Conservation (phyloP, 768 basidiomycete species). For the Psilocybe cubensis region DNA sequence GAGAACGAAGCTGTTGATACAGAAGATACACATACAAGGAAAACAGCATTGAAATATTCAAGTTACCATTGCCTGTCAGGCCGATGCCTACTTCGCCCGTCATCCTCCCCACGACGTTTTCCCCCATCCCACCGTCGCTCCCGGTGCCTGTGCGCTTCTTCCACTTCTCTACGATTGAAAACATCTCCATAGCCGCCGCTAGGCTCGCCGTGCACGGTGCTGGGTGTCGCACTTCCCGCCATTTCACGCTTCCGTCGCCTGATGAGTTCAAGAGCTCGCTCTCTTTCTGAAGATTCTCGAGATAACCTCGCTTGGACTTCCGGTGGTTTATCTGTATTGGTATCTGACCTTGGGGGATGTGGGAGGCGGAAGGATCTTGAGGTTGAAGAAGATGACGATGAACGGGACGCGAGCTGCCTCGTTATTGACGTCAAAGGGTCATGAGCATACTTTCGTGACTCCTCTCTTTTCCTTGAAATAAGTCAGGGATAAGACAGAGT, state of each 20-base stretch:
- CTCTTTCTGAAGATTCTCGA: constrained; percentile 78
- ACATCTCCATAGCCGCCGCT: constrained; percentile 64
- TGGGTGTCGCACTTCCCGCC: constrained; percentile 70
- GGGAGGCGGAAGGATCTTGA: constrained; percentile 17
- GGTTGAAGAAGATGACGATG: constrained; percentile 28
- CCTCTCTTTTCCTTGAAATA: constrained; percentile 59
- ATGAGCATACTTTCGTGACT: constrained; percentile 60
- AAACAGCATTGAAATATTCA: background rate
- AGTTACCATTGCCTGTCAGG: constrained; percentile 18
- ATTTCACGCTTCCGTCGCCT: constrained; percentile 66
- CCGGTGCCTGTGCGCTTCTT: constrained; percentile 64
- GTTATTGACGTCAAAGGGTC: constrained; percentile 81
- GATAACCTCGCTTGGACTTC: constrained; percentile 61
- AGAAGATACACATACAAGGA: constrained; percentile 8
- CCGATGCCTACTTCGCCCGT: constrained; percentile 14
- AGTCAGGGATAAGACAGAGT: background rate
- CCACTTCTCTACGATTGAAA: constrained; percentile 71
- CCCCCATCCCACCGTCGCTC: constrained; percentile 28
- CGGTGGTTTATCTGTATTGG: constrained; percentile 29
- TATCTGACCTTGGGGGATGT: constrained; percentile 21
- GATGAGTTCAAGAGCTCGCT: constrained; percentile 75
- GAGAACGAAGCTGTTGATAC: background rate
- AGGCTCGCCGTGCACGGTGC: constrained; percentile 58
- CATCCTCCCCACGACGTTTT: constrained; percentile 14
- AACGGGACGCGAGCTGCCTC: constrained; percentile 55